A percentile compares a stretch with the other conserved stretches of the same genome.
Conservation (phyloP, 1,139 yeast genomes). For the Saccharomyces hybrid region DNA sequence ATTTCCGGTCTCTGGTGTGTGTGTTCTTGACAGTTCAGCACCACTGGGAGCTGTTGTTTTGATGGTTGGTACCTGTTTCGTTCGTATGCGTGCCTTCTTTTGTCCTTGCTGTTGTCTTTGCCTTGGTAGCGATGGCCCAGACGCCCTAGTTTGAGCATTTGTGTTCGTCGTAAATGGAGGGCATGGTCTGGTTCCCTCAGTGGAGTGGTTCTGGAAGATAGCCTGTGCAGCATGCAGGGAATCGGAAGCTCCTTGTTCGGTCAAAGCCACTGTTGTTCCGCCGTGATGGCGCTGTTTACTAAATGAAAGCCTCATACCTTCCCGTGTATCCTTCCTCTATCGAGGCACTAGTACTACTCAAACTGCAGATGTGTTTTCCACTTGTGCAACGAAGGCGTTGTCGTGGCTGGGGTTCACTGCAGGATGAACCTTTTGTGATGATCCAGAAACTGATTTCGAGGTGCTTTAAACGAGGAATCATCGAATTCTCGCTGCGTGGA, state of each 20-base stretch:
- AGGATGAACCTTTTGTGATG: background rate
- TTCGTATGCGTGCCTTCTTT: background rate
- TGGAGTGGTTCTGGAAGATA: constrained; percentile 16
- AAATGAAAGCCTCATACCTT: constrained; percentile 3
- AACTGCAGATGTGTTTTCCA: background rate
- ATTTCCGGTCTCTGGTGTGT: background rate
- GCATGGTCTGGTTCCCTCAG: background rate
- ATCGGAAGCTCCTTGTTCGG: constrained; percentile 12
- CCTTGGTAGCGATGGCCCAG: constrained; percentile 1
- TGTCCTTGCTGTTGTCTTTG: background rate
- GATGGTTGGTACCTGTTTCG: background rate
- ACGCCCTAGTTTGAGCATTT: constrained; percentile 1
- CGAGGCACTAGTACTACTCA: background rate
- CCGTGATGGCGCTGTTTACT: constrained; percentile 9
- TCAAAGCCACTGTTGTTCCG: constrained; percentile 3
- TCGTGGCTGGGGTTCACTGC: background rate
- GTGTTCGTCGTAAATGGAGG: constrained; percentile 2
- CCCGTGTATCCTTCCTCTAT: constrained; percentile 1
- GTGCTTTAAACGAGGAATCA: background rate
- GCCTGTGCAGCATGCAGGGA: constrained; percentile 18
- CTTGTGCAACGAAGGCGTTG: background rate
- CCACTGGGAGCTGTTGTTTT: background rate
- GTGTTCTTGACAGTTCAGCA: background rate
- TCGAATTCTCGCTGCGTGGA: constrained; percentile 1
- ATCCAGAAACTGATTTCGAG: background rate